A percentile compares a stretch with the other conserved stretches of the same genome.
phyloP scores from a whole-genome alignment of 2,329 filamentous ascomycete genomes.

The Aureobasidium vineae region DNA sequence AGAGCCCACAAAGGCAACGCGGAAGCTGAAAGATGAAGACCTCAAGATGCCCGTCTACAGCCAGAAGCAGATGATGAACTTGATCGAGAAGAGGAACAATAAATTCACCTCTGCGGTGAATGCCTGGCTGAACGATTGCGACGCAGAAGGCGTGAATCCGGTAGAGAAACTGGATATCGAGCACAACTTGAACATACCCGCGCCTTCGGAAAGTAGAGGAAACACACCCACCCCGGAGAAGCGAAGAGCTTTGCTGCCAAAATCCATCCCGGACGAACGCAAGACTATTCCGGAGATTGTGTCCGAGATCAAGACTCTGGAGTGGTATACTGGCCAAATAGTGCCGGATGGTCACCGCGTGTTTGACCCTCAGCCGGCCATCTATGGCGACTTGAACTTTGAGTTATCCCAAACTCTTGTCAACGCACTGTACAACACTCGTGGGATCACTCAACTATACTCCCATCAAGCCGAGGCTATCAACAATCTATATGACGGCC shows the following conservation, averaged over 20 bases:
- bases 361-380: slow-evolving; percentile 78
- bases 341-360: slow-evolving; percentile 90
- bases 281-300: slow-evolving; percentile 82
- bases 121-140: slow-evolving; percentile 72
- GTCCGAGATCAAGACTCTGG: slow-evolving; percentile 71
- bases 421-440: slow-evolving; percentile 93
- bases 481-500: slow-evolving; percentile 77
- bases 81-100: slow-evolving; percentile 86
- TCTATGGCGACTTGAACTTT: slow-evolving; percentile 82
- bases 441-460: slow-evolving; percentile 80
- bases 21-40: slow-evolving; percentile 71
- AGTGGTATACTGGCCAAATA: slow-evolving; percentile 91
- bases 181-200: slow-evolving; percentile 62
- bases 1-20: slow-evolving; percentile 64
- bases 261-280: slow-evolving; percentile 74
- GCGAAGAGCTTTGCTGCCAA: slow-evolving; percentile 54
- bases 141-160: slow-evolving; percentile 63
- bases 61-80: slow-evolving; percentile 82
- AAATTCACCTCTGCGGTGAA: slow-evolving; percentile 79
- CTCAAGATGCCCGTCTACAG: slow-evolving; percentile 90
- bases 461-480: slow-evolving; percentile 92
- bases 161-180: slow-evolving; percentile 62
- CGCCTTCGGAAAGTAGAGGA: slow-evolving; percentile 50
- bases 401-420: slow-evolving; percentile 84
- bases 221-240: slow-evolving; percentile 44